These are phyloP conservation scores for Leishmania gerbilli DNA, from an alignment of 208 protist species.

Conservation along the genomic window DNA sequence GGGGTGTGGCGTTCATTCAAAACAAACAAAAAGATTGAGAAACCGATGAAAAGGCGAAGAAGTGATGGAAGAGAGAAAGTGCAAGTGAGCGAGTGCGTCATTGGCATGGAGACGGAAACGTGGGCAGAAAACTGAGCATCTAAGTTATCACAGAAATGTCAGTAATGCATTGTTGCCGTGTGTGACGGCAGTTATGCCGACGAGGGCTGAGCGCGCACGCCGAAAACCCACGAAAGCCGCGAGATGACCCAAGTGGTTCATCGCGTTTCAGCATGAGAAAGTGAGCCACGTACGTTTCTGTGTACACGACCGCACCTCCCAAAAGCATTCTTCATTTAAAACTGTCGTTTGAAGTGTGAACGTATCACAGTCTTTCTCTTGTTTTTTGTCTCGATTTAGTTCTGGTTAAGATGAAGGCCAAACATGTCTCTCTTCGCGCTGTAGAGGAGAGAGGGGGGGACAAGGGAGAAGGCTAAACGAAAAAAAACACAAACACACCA, in stretches of 20 bases:
- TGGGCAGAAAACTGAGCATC: background rate
- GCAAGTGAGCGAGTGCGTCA: background rate
- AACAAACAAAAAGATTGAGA: background rate
- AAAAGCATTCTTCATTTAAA: background rate
- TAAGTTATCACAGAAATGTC: background rate
- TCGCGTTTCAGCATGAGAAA: background rate
- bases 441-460: background rate
- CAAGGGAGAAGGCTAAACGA: background rate
- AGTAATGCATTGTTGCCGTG: background rate
- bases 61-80: background rate
- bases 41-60: background rate
- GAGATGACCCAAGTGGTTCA: background rate
- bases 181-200: background rate
- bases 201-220: background rate
- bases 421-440: constrained; percentile 23
- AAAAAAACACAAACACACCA: background rate
- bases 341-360: background rate
- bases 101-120: background rate
- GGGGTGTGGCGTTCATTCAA: background rate
- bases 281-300: background rate
- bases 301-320: background rate
- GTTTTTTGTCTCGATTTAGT: background rate
- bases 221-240: background rate
- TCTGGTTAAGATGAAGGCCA: constrained; percentile 20
- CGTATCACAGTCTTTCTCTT: background rate